A percentile compares a stretch with the other conserved stretches of the same genome.
phyloP scores from a whole-genome alignment of 2,329 filamentous ascomycete genomes.

The Colletotrichum tofieldiae region DNA sequence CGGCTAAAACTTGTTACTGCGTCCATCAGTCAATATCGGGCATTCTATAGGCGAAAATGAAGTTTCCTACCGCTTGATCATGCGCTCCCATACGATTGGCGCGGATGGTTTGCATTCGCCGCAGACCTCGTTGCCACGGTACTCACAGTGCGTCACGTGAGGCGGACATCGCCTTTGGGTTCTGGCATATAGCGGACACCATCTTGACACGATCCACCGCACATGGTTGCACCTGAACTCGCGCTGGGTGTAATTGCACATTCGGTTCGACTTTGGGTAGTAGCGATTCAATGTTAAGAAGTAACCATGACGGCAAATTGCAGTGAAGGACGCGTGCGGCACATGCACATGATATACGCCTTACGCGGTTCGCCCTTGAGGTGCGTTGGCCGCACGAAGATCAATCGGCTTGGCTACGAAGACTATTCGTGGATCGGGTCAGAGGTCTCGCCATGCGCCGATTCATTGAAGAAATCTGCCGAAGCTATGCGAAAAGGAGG shows the following conservation, averaged over 20 bases:
- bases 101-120: neutral
- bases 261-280: neutral
- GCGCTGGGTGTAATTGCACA: neutral
- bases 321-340: neutral
- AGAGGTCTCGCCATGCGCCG: neutral
- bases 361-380: neutral
- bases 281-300: neutral
- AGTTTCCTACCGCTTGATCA: neutral
- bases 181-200: rapidly evolving
- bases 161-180: neutral
- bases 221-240: neutral
- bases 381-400: neutral
- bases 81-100: neutral
- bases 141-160: neutral
- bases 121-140: neutral
- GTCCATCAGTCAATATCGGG: neutral
- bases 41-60: neutral
- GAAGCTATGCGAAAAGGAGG: neutral
- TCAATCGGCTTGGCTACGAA: neutral
- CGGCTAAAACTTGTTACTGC: no score
- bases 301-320: neutral
- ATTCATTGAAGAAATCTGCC: neutral
- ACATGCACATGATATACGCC: neutral
- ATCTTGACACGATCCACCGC: neutral
- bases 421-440: neutral